Percentiles rank a stretch among this genome's conserved stretches.
Evolutionary conservation across 208 protist species (phyloP).

Genomic region (Leptomonas pyrrhocoris): DNA sequence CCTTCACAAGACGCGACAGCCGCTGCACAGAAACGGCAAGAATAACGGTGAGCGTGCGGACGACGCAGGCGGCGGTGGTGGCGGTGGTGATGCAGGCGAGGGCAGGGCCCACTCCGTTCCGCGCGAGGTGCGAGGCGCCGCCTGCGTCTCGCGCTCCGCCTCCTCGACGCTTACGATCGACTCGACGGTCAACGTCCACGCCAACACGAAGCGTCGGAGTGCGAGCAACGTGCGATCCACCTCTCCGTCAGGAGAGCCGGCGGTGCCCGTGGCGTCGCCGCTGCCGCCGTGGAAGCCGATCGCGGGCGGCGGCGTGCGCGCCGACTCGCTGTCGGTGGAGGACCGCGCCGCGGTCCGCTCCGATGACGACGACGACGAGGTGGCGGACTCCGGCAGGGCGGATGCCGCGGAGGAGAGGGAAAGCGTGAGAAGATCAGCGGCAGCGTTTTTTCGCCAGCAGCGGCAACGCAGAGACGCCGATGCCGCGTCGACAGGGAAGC

Average conservation of each 20-base stretch:
- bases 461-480: background rate
- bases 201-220: background rate
- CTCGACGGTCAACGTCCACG: too few relatives aligned
- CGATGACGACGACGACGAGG: background rate
- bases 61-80: too few relatives aligned
- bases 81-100: too few relatives aligned
- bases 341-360: background rate
- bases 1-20: background rate
- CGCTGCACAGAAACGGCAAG: background rate
- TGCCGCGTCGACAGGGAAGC: too few relatives aligned
- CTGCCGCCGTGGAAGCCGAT: conserved; percentile 11
- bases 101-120: too few relatives aligned
- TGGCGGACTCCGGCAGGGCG: background rate
- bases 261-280: background rate
- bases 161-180: too few relatives aligned
- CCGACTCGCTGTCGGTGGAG: background rate
- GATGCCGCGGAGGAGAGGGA: background rate
- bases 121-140: too few relatives aligned
- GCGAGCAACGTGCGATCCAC: background rate
- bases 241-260: background rate
- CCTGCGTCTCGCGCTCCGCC: background rate
- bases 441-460: too few relatives aligned
- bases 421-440: too few relatives aligned
- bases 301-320: background rate
- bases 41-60: too few relatives aligned